Conservation (phyloP, 2,329 filamentous ascomycete genomes). For the Claviceps pusilla region DNA sequence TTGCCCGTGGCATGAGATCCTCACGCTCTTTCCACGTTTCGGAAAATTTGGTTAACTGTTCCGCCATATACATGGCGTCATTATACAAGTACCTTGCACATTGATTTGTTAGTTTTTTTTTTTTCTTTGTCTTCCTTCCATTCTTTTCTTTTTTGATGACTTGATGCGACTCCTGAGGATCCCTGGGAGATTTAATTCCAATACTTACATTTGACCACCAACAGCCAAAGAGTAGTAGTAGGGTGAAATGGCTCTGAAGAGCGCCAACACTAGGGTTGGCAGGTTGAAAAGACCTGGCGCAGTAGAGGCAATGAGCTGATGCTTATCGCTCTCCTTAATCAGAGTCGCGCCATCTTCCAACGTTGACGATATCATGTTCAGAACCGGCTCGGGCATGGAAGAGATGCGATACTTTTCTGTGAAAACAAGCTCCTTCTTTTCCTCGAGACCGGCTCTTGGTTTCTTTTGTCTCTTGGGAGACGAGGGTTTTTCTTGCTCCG, state of each 20-base stretch:
- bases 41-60: slow-evolving; percentile 35
- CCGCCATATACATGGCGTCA: slow-evolving; percentile 48
- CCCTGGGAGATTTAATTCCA: neutral
- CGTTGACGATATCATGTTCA: slow-evolving; percentile 47
- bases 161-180: no score
- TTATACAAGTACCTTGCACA: slow-evolving; percentile 47
- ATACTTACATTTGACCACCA: slow-evolving; percentile 47
- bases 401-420: slow-evolving; percentile 82
- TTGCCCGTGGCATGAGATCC: slow-evolving; percentile 35
- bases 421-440: slow-evolving; percentile 54
- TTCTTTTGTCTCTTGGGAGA: slow-evolving; percentile 6
- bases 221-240: slow-evolving; percentile 53
- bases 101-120: neutral
- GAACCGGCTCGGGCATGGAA: slow-evolving; percentile 65
- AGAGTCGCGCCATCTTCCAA: slow-evolving; percentile 47
- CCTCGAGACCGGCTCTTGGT: slow-evolving; percentile 14
- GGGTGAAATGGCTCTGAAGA: slow-evolving; percentile 64
- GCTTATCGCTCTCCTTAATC: slow-evolving; percentile 34
- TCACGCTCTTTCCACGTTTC: slow-evolving; percentile 36
- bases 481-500: slow-evolving; percentile 8
- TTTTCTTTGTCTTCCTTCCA: no score
- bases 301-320: slow-evolving; percentile 48
- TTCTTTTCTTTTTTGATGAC: no score
- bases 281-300: slow-evolving; percentile 56
- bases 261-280: slow-evolving; percentile 58